These are phyloP conservation scores for Calonectria naviculata DNA, from an alignment of 2,329 filamentous ascomycete genomes.

Conservation along the genomic window DNA sequence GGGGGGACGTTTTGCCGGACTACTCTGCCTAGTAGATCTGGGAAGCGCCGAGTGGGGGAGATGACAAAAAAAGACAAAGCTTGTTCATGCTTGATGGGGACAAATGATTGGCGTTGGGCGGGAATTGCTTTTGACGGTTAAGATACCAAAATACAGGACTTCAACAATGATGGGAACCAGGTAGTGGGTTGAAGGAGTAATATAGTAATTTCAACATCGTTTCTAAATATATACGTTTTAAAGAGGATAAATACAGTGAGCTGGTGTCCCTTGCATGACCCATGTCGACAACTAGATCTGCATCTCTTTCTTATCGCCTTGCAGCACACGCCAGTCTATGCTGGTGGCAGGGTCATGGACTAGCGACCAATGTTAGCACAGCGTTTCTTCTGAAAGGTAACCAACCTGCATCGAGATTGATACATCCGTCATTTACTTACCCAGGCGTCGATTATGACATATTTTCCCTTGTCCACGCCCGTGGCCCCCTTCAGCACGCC, in stretches of 20 bases:
- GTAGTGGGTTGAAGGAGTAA: not conserved
- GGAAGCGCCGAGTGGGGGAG: too few species aligned
- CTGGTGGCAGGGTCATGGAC: not conserved
- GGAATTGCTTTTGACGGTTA: not conserved
- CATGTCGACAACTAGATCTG: not conserved
- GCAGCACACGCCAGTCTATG: not conserved
- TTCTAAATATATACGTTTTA: not conserved
- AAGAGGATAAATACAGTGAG: not conserved
- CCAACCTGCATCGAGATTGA: not conserved
- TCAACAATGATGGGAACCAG: not conserved
- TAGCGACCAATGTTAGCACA: not conserved
- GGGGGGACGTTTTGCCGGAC: not conserved
- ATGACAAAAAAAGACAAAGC: not conserved
- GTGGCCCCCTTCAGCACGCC: conserved; percentile 30
- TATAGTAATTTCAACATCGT: not conserved
- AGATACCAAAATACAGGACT: not conserved
- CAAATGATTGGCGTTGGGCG: not conserved
- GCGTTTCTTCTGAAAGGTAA: not conserved
- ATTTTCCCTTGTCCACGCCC: conserved; percentile 27
- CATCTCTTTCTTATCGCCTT: not conserved
- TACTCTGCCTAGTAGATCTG: not conserved
- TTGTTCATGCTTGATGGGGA: not conserved
- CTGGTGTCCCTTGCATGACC: not conserved
- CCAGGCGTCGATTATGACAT: conserved; percentile 40
- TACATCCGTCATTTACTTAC: conserved; percentile 19